Evolutionary conservation across 1,139 yeast genomes (phyloP), one percentile per base, ranked within the genome.

Genomic region (Debaryomyces robertsiae): DNA sequence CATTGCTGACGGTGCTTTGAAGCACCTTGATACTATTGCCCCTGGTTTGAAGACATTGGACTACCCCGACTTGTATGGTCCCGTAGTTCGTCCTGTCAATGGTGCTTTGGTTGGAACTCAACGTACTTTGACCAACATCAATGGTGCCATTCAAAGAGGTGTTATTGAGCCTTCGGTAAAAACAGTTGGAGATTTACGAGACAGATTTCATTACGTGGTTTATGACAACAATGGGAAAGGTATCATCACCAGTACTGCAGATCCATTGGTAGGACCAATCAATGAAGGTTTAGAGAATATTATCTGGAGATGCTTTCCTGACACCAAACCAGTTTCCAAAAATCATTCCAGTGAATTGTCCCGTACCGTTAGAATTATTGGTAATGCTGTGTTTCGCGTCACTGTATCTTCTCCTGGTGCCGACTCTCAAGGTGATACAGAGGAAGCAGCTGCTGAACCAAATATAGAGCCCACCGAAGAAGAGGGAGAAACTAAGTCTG

Each of bases 221-320:
- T 75, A 76, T 54, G 81, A 81, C 54, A 69, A 77, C 9, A 67
- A 80, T 30, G 88, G 87, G 13, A 80, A 79, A 52, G 84, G 85
- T 29, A 58, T 81, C 35, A 53, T 85, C 32, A 69, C 85, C 48
- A 69, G 83, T 14, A 75, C 77, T 32, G 60, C 81, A 23, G 91
- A 86, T 54, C 87, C 89, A 3, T 32, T 83, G 13, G 65, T 84
- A 33, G 70, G 65, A 34, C 90, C 91, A 14, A 40, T 82, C 30
- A 87, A 86, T 61, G 63, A 69, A 35, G 64, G 69, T 32, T 58
- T 85, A 44, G 82, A 77, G 49, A 60, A 66, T 5, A 51, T 69
- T 29, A 69, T 81, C 32, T 49, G 47, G 10, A 43, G 46, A 28
- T 48, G 51, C 43, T 50, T 50, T 32, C 86, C 88, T n/a, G 66